Percentiles rank a stretch among this genome's conserved stretches.
Evolutionary conservation across 2,329 filamentous ascomycete genomes (phyloP).

Genomic region (Onygenales sp.): DNA sequence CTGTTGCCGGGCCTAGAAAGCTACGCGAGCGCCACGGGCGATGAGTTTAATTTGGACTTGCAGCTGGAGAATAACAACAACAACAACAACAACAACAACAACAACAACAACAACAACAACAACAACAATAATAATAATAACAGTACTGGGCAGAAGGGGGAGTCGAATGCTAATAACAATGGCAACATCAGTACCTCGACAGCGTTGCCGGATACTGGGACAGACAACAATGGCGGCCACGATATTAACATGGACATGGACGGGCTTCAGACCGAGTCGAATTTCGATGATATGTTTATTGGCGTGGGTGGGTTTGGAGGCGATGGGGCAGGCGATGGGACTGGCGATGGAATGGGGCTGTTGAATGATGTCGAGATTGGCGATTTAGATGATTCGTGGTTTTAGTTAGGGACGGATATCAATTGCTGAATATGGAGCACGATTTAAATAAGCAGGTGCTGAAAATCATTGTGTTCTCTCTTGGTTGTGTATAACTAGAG

Average conservation of each 20-base stretch:
- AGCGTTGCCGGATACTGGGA: background rate
- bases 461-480: no score
- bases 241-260: background rate
- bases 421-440: no score
- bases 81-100: conserved; percentile 8
- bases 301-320: conserved; percentile 18
- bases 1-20: conserved; percentile 23
- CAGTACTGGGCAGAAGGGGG: conserved; percentile 20
- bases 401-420: conserved; percentile 6
- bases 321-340: conserved; percentile 27
- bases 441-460: no score
- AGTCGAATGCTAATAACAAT: background rate
- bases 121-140: conserved; percentile 13
- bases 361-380: conserved; percentile 31
- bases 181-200: background rate
- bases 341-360: conserved; percentile 24
- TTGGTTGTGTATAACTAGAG: no score
- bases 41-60: conserved; percentile 29
- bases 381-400: conserved; percentile 34
- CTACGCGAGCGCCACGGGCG: conserved; percentile 24
- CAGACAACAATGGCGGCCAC: background rate
- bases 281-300: conserved; percentile 37
- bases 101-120: conserved; percentile 7
- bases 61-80: conserved; percentile 13
- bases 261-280: conserved; percentile 22